Evolutionary conservation across 306 rosid species (phyloP).

Genomic region (Quercus mongolica): DNA sequence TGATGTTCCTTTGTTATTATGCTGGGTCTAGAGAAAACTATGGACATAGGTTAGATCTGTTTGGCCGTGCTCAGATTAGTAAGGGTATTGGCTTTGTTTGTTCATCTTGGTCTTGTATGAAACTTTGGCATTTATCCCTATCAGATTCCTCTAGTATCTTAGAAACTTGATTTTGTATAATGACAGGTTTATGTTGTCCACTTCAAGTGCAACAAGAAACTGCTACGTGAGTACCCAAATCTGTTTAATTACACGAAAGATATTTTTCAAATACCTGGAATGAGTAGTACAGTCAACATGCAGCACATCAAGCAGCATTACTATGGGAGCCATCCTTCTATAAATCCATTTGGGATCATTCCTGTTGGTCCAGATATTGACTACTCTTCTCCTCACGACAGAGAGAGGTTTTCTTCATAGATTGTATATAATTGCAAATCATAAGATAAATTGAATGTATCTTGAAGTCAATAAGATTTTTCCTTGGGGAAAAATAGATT

Average conservation of each 20-base stretch:
- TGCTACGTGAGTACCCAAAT: constrained; percentile 68
- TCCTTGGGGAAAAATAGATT: neutral
- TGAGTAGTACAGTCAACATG: constrained; percentile 70
- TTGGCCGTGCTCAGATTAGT: neutral
- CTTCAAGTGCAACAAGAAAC: constrained; percentile 95
- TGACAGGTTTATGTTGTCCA: constrained; percentile 86
- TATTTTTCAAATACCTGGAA: constrained; percentile 75
- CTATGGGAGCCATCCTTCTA: constrained; percentile 83
- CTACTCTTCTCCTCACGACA: constrained; percentile 65
- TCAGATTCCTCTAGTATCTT: neutral
- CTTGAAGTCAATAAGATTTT: neutral
- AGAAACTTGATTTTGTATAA: neutral
- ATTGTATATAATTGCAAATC: constrained; percentile 6
- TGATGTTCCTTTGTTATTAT: neutral
- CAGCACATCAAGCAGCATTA: constrained; percentile 76
- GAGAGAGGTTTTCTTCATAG: constrained; percentile 63
- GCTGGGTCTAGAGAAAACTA: neutral
- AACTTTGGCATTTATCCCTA: neutral
- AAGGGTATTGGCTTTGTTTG: neutral
- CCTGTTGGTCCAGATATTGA: constrained; percentile 70
- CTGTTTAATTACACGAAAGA: constrained; percentile 84
- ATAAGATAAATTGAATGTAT: neutral
- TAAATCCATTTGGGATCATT: constrained; percentile 79
- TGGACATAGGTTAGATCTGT: neutral
- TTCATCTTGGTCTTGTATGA: neutral